phyloP scores from a whole-genome alignment of 257 asterid species.

The Solanum stenotomum region DNA sequence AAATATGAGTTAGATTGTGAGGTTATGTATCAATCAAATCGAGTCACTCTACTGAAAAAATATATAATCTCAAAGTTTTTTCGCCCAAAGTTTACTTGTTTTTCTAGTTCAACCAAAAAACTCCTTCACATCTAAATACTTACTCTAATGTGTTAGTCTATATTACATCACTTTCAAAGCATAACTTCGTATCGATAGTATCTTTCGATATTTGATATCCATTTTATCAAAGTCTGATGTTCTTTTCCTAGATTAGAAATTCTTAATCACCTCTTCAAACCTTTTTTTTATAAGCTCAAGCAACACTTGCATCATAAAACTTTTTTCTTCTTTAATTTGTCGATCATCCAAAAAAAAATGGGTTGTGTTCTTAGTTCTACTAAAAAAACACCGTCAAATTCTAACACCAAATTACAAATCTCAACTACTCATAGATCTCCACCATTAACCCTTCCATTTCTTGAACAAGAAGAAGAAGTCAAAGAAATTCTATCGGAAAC shows the following conservation, averaged over 20 bases:
- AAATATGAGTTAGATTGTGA: not conserved
- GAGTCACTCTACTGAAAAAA: not conserved
- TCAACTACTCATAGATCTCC: constrained; percentile 16
- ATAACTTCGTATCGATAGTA: not conserved
- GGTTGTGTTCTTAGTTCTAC: not conserved
- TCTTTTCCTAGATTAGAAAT: not conserved
- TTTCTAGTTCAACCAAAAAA: not conserved
- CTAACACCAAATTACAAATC: not conserved
- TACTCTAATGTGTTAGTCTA: not conserved
- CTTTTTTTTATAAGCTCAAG: not conserved
- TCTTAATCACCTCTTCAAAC: not conserved
- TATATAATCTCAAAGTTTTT: not conserved
- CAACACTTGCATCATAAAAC: not conserved
- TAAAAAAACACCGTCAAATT: not conserved
- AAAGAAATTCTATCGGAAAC: constrained; percentile 73
- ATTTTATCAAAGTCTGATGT: not conserved
- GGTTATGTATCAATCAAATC: not conserved
- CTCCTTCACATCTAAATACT: not conserved
- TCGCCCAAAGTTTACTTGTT: fast-evolving
- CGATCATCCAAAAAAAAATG: not conserved
- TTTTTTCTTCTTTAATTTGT: not conserved
- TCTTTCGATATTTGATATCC: not conserved
- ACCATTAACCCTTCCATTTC: constrained; percentile 32
- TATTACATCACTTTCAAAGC: not conserved
- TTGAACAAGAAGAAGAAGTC: constrained; percentile 55